Evolutionary conservation across 345 rosid genomes (phyloP), one percentile per base, ranked within the genome.

Genomic region (Geranium brycei): DNA sequence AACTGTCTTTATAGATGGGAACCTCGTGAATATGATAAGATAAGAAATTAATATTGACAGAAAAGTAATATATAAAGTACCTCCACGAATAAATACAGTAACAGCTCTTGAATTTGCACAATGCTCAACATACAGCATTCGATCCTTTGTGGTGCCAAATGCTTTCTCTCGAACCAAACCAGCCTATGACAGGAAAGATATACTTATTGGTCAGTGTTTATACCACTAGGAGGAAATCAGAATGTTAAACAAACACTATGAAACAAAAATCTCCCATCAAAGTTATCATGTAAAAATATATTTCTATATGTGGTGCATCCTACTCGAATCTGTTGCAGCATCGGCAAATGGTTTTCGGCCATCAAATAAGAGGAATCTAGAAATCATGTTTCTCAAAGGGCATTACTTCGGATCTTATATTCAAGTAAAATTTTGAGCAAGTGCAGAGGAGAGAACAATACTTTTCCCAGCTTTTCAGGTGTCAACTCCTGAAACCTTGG

Each of bases 401-500:
- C 53, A 47, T 8, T 47, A 13, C 53, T n/a, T n/a, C n/a, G n/a
- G n/a, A 47, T 47, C 41, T 7, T 35, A 35, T 35, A 47, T 3
- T 11, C 19, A 30, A 7, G 28, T 17, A 67, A 56, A 66, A 4
- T 32, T 19, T 55, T 55, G 62, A 30, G 59, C 12, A 13, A 47
- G 12, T 47, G 15, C 11, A 47, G 0, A 47, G 53, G 53, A 47
- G 14, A 3, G 53, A 72, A 70, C 67, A 30, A 13, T 79, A 90
- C 97, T 95, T 72, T 93, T 17, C 99, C 97, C 56, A 93, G 78
- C 81, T 93, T 93, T 68, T 88, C 99, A 47, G 96, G 67, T 19
- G 96, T 93, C 80, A 93, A 76, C 77, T 93, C 99, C 80, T 93
- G 96, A 76, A 93, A 93, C 73, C 99, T 78, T 62, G 97, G 99